Evolutionary conservation across 805 yeast genomes (phyloP).

Genomic region (Lachancea lanzarotensis): DNA sequence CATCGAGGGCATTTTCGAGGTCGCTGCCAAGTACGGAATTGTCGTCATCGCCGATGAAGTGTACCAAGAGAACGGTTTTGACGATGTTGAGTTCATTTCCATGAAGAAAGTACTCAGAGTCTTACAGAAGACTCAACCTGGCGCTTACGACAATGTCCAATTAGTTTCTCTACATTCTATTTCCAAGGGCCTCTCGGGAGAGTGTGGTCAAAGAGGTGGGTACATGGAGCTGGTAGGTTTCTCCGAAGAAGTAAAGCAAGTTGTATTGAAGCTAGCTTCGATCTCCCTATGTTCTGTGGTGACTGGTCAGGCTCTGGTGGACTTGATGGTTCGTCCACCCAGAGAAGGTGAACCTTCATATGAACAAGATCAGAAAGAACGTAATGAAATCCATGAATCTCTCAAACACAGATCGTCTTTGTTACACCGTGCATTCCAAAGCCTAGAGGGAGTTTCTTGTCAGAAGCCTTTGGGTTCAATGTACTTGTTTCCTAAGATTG

Average conservation of each 20-base stretch:
- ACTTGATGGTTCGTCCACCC: conserved; percentile 93
- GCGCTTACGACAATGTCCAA: conserved; percentile 64
- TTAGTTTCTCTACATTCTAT: conserved; percentile 95
- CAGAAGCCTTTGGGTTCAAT: conserved; percentile 95
- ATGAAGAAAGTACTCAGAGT: conserved; percentile 72
- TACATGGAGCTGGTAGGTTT: conserved; percentile 92
- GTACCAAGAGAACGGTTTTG: conserved; percentile 86
- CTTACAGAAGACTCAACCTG: conserved; percentile 49
- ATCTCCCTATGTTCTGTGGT: conserved; percentile 92
- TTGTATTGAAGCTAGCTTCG: conserved; percentile 79
- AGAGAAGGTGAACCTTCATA: conserved; percentile 66
- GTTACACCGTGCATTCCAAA: conserved; percentile 62
- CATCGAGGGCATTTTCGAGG: conserved; percentile 62
- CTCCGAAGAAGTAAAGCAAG: conserved; percentile 56
- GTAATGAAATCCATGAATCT: conserved; percentile 52
- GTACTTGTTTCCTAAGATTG: conserved; percentile 85
- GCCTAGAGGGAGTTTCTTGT: conserved; percentile 78
- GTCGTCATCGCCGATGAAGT: conserved; percentile 96
- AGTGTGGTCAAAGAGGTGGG: conserved; percentile 99
- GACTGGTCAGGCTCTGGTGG: conserved; percentile 88
- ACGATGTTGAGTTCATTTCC: conserved; percentile 67
- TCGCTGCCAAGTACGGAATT: conserved; percentile 80
- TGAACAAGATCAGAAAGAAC: conserved; percentile 58
- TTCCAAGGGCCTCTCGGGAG: conserved; percentile 95
- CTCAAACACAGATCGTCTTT: conserved; percentile 56